Conservation (phyloP, 345 rosid genomes). For the Reutealis trisperma region DNA sequence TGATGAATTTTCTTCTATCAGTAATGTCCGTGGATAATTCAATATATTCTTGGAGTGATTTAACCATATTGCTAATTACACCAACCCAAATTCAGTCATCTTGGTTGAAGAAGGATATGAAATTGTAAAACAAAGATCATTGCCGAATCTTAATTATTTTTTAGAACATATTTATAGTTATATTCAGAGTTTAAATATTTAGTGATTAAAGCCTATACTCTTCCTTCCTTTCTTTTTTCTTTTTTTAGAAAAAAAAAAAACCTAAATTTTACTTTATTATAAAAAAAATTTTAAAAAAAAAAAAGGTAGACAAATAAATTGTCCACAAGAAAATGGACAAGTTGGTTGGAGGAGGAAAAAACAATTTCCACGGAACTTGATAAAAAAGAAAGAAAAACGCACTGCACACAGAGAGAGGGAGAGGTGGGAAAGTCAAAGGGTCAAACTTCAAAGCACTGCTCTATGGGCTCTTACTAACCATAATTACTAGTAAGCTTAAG, state of each 20-base stretch:
- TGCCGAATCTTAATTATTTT: background rate
- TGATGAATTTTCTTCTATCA: no score
- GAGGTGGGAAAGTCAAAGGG: conserved; percentile 39
- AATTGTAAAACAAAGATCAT: no score
- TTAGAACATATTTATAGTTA: no score
- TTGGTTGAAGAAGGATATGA: background rate
- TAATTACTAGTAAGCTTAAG: conserved; percentile 30
- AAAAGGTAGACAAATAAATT: background rate
- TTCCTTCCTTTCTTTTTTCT: no score
- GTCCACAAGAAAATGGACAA: conserved; percentile 2
- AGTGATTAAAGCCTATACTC: no score
- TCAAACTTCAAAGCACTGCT: conserved; percentile 39
- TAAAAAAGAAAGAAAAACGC: background rate
- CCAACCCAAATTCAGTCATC: conserved; percentile 1
- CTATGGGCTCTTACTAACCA: conserved; percentile 18
- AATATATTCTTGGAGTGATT: no score
- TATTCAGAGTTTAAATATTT: no score
- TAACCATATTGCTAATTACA: no score
- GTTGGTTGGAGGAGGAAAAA: conserved; percentile 14
- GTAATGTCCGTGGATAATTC: no score
- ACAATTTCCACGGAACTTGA: conserved; percentile 18
- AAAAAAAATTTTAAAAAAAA: background rate
- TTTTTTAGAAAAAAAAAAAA: no score
- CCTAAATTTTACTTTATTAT: no score
- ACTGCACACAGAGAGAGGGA: conserved; percentile 4